These are phyloP conservation scores for Phytophthora macrochlamydospora DNA, from an alignment of 352 stramenopile genomes.

Conservation along the genomic window DNA sequence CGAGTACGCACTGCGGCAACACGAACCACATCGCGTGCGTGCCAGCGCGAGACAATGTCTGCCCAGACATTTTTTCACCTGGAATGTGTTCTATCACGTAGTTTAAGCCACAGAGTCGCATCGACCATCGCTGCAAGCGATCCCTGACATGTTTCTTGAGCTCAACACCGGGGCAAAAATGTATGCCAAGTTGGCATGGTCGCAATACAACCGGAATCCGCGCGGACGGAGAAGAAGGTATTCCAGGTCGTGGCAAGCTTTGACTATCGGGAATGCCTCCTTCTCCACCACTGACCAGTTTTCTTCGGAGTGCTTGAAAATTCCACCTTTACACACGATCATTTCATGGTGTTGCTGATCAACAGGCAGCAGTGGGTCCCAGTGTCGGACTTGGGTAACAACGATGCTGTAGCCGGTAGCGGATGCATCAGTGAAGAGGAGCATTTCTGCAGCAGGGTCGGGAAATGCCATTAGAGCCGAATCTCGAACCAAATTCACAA, in stretches of 20 bases:
- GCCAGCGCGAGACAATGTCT: constrained; percentile 12
- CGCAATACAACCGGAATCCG: constrained; percentile 17
- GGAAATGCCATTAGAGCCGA: constrained; percentile 1
- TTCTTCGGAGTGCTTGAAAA: constrained; percentile 2
- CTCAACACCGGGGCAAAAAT: constrained; percentile 17
- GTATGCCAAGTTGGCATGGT: constrained; percentile 25
- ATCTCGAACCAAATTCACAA: neutral
- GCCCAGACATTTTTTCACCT: constrained; percentile 8
- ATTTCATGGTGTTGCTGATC: constrained; percentile 7
- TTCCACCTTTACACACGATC: constrained; percentile 7
- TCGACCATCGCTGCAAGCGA: constrained; percentile 19
- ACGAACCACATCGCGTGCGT: neutral
- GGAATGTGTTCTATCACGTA: constrained; percentile 29
- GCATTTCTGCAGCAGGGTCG: neutral
- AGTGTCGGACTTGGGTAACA: constrained; percentile 7
- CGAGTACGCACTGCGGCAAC: constrained; percentile 4
- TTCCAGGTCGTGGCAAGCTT: constrained; percentile 6
- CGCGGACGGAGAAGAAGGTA: constrained; percentile 11
- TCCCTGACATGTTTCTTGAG: constrained; percentile 17
- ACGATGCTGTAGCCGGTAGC: constrained; percentile 2
- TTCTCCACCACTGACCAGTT: constrained; percentile 24
- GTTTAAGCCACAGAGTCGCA: constrained; percentile 4
- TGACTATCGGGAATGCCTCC: constrained; percentile 15
- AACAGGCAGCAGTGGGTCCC: neutral
- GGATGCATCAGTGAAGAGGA: neutral